A percentile compares a stretch with the other conserved stretches of the same genome.
Evolutionary conservation across 192 early-diverging fungal species (phyloP).

Genomic region (Piromyces finnis): DNA sequence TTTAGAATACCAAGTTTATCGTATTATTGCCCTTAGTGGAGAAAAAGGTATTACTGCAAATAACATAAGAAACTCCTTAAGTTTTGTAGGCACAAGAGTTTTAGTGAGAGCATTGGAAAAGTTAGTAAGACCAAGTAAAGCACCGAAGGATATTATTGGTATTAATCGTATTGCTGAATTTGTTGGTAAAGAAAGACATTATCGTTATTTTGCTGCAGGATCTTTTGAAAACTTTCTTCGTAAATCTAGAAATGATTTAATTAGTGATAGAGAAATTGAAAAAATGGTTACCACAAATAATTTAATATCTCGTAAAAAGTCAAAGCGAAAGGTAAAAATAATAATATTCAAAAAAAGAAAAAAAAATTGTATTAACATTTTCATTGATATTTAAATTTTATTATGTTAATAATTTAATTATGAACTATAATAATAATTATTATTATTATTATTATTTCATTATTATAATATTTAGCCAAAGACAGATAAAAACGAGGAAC

Average conservation of each 20-base stretch:
- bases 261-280: neutral
- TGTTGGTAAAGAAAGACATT: slow-evolving; percentile 37
- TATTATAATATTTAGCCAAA: neutral
- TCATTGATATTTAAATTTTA: too few relatives aligned
- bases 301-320: neutral
- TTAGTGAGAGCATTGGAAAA: slow-evolving; percentile 23
- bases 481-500: neutral
- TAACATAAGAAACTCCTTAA: slow-evolving; percentile 22
- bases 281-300: neutral
- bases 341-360: too few relatives aligned
- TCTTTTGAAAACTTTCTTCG: neutral
- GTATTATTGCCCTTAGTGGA: slow-evolving; percentile 24
- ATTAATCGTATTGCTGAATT: slow-evolving; percentile 29
- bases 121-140: slow-evolving; percentile 14
- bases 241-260: neutral
- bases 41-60: slow-evolving; percentile 26
- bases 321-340: neutral
- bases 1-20: slow-evolving; percentile 43
- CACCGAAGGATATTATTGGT: neutral
- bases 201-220: slow-evolving; percentile 34
- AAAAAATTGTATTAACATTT: too few relatives aligned
- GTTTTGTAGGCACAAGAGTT: slow-evolving; percentile 22
- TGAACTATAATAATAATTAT: too few relatives aligned
- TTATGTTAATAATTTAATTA: too few relatives aligned
- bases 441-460: too few relatives aligned